A percentile compares a stretch with the other conserved stretches of the same genome.
These are phyloP conservation scores for Penstemon eatonii DNA, from an alignment of 257 asterid species.

Conservation along the genomic window DNA sequence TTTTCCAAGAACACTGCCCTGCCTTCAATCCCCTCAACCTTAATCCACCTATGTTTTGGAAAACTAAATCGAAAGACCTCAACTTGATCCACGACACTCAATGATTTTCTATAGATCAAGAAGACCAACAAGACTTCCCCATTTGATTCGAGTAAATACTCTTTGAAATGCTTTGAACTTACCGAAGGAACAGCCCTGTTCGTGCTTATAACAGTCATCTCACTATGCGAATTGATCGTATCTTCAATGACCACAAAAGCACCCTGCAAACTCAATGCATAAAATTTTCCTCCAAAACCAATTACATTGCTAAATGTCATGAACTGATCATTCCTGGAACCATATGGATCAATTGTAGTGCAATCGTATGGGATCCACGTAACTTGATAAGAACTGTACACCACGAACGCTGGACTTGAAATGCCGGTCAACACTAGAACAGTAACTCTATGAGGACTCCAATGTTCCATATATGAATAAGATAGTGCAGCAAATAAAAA, in stretches of 20 bases:
- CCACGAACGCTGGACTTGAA: constrained; percentile 25
- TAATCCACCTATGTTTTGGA: background rate
- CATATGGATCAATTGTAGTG: background rate
- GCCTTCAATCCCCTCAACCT: constrained; percentile 29
- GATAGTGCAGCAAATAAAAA: background rate
- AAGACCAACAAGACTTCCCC: background rate
- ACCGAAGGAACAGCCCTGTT: constrained; percentile 32
- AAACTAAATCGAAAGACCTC: no score
- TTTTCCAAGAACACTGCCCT: constrained; percentile 27
- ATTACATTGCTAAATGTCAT: constrained; percentile 32
- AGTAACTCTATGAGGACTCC: background rate
- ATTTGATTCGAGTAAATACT: constrained; percentile 31
- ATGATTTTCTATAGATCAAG: no score
- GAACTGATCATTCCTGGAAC: background rate
- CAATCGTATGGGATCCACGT: constrained; percentile 19
- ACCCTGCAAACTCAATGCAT: constrained; percentile 40
- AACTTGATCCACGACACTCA: no score
- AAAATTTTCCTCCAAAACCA: constrained; percentile 23
- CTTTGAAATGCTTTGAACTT: constrained; percentile 28
- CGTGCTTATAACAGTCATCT: constrained; percentile 22
- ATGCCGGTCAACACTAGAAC: constrained; percentile 17
- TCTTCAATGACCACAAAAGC: constrained; percentile 32
- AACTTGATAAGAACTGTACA: background rate
- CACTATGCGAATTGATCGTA: background rate
- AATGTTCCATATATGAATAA: no score